Evolutionary conservation across 2,329 filamentous ascomycete species (phyloP), one percentile per base, ranked within the genome.

Genomic region (Fusarium floridanum): DNA sequence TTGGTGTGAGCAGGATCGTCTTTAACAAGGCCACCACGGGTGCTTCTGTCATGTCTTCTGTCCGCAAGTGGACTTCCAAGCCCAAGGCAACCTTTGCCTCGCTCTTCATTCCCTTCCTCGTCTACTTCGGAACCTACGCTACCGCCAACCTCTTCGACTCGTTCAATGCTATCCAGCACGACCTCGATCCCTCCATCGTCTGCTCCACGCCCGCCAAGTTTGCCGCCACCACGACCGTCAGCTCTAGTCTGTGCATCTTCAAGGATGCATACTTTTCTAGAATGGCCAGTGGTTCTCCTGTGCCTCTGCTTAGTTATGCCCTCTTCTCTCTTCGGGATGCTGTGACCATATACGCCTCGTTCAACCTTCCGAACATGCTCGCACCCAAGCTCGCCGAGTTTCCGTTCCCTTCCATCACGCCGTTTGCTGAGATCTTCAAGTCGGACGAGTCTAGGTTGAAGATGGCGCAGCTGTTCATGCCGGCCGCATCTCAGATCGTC

Each of bases 111-210:
- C 77, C 77, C 1, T 76, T 77, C 22, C 75, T 78, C 10, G 77
- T 78, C 60, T 78, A 78, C 48, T 78, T 78, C 45, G 77, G 77
- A 53, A 78, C 77, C 29, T 78, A 78, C 32, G 77, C 77, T 2
- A 78, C 77, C 0, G 75, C 77, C 53, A 78, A 78, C 61, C 62
- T 78, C 45, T 78, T 78, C 43, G 77, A 78, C 29, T 75, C 76
- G 5, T 70, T 78, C 32, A 67, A 78, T 14, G 73, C 76, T 2
- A 66, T 73, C 20, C 60, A 68, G 22, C 65, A 75, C 63, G 67
- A 67, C 34, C 71, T 60, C 61, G 61, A 78, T 11, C 73, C 73
- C 6, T 55, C 72, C 17, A 48, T 75, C 3, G 67, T 76, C 9
- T 78, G 75, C 56, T 64, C 76, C 0, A 75, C 76, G 2, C 66